phyloP scores from a whole-genome alignment of 2,329 filamentous ascomycete species.

The Hypoxylon sp. region DNA sequence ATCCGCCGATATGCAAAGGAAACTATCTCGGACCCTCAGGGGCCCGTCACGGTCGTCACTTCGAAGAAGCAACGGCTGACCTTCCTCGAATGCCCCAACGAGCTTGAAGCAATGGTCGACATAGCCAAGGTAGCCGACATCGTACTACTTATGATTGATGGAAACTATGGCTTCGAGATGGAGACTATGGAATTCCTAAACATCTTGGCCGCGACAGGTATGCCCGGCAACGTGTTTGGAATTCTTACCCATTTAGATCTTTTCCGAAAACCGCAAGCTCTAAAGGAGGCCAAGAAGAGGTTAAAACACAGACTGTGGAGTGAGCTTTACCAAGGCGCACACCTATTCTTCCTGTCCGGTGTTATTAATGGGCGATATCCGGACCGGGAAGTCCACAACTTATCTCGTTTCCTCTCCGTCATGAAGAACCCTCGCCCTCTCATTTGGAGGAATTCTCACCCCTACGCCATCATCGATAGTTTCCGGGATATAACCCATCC shows the following conservation, averaged over 20 bases:
- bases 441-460: conserved; percentile 95
- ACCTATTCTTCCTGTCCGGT: conserved; percentile 95
- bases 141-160: conserved; percentile 96
- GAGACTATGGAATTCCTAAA: conserved; percentile 99
- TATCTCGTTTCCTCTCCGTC: conserved; percentile 93
- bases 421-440: conserved; percentile 99
- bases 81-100: conserved; percentile 97
- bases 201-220: conserved; percentile 90
- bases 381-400: conserved; percentile 94
- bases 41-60: conserved; percentile 94
- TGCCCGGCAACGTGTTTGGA: conserved; percentile 98
- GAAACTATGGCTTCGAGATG: conserved; percentile 99
- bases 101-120: conserved; percentile 96
- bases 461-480: conserved; percentile 92
- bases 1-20: conserved; percentile 97
- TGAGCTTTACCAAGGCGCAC: conserved; percentile 95
- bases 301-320: conserved; percentile 97
- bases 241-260: conserved; percentile 96
- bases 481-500: conserved; percentile 96
- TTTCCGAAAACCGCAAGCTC: conserved; percentile 90
- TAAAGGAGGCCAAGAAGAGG: conserved; percentile 95
- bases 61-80: conserved; percentile 95
- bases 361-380: conserved; percentile 97
- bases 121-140: conserved; percentile 98
- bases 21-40: conserved; percentile 87